A percentile compares a stretch with the other conserved stretches of the same genome.
phyloP scores from a whole-genome alignment of 225 moss, liverwort and hornwort genomes.

The Pleurozium schreberi region DNA sequence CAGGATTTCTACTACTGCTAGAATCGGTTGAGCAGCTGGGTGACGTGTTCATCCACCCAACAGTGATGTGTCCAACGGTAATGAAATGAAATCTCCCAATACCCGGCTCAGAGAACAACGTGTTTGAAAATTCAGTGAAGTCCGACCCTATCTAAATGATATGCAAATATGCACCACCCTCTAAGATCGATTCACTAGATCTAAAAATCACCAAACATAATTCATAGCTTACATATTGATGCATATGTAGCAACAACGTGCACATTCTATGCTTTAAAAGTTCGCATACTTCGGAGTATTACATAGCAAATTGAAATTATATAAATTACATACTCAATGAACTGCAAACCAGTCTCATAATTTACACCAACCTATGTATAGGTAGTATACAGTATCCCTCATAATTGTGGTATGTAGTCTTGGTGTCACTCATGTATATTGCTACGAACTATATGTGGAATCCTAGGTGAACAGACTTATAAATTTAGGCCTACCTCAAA shows the following conservation, averaged over 20 bases:
- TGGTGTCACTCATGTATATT: no score
- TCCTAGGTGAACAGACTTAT: no score
- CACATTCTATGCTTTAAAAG: background rate
- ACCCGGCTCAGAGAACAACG: background rate
- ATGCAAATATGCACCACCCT: no score
- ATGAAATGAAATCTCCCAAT: background rate
- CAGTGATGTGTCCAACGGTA: background rate
- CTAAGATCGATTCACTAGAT: no score
- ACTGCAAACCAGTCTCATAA: no score
- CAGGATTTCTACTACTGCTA: no score
- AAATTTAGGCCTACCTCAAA: background rate
- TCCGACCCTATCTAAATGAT: background rate
- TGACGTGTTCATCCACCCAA: background rate
- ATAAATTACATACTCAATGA: no score
- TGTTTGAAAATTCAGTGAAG: background rate
- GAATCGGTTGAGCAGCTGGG: background rate
- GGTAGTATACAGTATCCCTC: background rate
- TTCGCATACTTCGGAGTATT: no score
- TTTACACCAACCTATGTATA: background rate
- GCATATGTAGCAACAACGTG: background rate
- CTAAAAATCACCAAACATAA: background rate
- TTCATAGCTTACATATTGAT: no score
- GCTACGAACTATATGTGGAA: background rate
- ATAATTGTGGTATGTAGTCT: background rate
- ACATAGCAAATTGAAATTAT: background rate